These are phyloP conservation scores for Xylaria sp. DNA, from an alignment of 2,329 filamentous ascomycete species.

Conservation along the genomic window DNA sequence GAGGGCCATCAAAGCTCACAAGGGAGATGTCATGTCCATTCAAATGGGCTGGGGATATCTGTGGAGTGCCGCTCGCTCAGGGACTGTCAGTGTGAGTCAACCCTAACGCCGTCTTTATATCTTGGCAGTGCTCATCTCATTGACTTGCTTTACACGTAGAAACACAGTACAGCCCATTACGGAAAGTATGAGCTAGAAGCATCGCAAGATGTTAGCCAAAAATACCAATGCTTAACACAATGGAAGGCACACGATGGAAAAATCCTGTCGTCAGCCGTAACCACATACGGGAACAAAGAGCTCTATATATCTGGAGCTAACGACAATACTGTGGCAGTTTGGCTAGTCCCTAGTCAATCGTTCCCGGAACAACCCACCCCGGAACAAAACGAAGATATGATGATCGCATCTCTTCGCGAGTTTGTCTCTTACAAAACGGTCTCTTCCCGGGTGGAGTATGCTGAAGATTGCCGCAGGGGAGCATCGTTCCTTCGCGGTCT, in stretches of 20 bases:
- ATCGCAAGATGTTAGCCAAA: constrained; percentile 72
- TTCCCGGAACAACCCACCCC: constrained; percentile 50
- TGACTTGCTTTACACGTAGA: constrained; percentile 54
- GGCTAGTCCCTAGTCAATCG: constrained; percentile 73
- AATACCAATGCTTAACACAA: constrained; percentile 80
- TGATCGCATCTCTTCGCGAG: constrained; percentile 79
- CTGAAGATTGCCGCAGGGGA: constrained; percentile 91
- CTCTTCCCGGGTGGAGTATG: constrained; percentile 85
- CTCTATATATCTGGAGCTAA: constrained; percentile 96
- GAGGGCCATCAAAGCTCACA: constrained; percentile 83
- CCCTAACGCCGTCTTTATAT: neutral
- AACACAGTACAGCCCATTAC: constrained; percentile 74
- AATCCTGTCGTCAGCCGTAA: constrained; percentile 84
- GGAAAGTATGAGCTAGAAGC: constrained; percentile 63
- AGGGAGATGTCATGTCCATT: constrained; percentile 85
- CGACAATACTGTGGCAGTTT: constrained; percentile 88
- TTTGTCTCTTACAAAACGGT: constrained; percentile 94
- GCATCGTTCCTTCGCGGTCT: constrained; percentile 90
- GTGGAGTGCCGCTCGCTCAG: constrained; percentile 89
- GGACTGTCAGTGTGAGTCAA: constrained; percentile 78
- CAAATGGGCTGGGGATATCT: constrained; percentile 87
- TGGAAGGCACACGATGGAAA: constrained; percentile 90
- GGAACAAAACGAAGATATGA: constrained; percentile 62
- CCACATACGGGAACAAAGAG: constrained; percentile 75
- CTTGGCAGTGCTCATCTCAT: neutral